Evolutionary conservation across 352 stramenopile genomes (phyloP).

Genomic region (Phytophthora cactorum): DNA sequence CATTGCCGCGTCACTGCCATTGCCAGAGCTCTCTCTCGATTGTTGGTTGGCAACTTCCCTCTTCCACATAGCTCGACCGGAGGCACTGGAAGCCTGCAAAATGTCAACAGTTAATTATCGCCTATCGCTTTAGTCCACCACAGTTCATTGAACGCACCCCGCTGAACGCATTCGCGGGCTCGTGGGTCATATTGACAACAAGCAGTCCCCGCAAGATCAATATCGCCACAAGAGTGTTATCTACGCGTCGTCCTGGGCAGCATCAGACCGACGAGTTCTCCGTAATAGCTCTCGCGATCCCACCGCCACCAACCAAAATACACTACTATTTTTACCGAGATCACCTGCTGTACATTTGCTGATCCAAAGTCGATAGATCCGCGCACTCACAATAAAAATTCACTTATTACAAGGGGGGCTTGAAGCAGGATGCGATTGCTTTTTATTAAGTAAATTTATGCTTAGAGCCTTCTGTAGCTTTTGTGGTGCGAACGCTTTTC

Average conservation of each 20-base stretch:
- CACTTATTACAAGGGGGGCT: too few species aligned
- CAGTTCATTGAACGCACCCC: constrained; percentile 28
- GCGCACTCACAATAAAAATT: too few species aligned
- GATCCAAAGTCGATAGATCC: too few species aligned
- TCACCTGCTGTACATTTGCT: background rate
- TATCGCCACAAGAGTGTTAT: constrained; percentile 3
- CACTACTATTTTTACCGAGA: constrained; percentile 32
- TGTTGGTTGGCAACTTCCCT: constrained; percentile 50
- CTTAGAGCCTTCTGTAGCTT: too few species aligned
- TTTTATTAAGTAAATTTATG: too few species aligned
- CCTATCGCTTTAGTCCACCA: background rate
- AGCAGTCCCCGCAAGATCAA: background rate
- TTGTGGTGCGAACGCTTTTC: too few species aligned
- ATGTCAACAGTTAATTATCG: constrained; percentile 7
- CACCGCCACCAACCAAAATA: constrained; percentile 9
- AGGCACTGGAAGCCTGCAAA: constrained; percentile 54
- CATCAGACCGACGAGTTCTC: constrained; percentile 13
- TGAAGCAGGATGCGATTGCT: too few species aligned
- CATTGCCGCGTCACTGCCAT: constrained; percentile 17
- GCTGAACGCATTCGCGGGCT: constrained; percentile 36
- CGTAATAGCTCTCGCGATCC: constrained; percentile 5
- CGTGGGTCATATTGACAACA: constrained; percentile 25
- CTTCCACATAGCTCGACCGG: constrained; percentile 75
- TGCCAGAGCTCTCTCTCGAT: constrained; percentile 21
- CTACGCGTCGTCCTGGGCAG: background rate